These are phyloP conservation scores for Pythium dissotocum DNA, from an alignment of 352 stramenopile species.

Conservation along the genomic window DNA sequence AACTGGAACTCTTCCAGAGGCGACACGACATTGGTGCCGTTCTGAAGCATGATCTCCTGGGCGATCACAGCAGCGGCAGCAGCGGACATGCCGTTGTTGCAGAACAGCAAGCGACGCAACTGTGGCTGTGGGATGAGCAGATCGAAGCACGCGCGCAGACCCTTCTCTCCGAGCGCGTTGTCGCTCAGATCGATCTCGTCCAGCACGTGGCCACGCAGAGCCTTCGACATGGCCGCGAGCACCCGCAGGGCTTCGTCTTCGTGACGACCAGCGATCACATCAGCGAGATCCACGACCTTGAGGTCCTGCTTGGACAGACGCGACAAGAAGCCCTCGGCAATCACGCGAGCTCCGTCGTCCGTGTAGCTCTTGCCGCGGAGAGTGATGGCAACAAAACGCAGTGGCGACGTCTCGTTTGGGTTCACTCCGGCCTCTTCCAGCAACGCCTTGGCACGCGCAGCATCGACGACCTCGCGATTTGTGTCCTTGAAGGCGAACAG, in stretches of 20 bases:
- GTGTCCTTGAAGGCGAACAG: constrained; percentile 58
- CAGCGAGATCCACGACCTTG: constrained; percentile 82
- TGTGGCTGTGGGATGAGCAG: constrained; percentile 68
- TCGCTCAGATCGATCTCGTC: constrained; percentile 87
- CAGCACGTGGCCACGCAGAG: constrained; percentile 73
- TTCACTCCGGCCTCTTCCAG: constrained; percentile 46
- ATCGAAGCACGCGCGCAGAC: constrained; percentile 70
- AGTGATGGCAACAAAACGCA: constrained; percentile 55
- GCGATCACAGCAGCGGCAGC: constrained; percentile 61
- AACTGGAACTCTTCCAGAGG: constrained; percentile 79
- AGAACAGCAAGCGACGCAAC: constrained; percentile 66
- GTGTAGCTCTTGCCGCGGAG: constrained; percentile 85
- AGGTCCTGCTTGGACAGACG: constrained; percentile 41
- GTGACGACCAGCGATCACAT: constrained; percentile 90
- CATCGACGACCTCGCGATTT: constrained; percentile 73
- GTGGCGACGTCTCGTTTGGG: constrained; percentile 32
- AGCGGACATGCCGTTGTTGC: constrained; percentile 81
- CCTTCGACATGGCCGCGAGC: constrained; percentile 75
- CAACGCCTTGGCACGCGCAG: constrained; percentile 47
- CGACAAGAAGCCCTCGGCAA: constrained; percentile 52
- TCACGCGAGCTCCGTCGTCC: constrained; percentile 52
- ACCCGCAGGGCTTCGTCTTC: constrained; percentile 91
- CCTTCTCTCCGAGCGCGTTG: constrained; percentile 78
- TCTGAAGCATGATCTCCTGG: constrained; percentile 72
- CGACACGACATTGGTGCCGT: constrained; percentile 37